These are phyloP conservation scores for Cnidoscolus chayamansa DNA, from an alignment of 441 rosid genomes.

Conservation along the genomic window DNA sequence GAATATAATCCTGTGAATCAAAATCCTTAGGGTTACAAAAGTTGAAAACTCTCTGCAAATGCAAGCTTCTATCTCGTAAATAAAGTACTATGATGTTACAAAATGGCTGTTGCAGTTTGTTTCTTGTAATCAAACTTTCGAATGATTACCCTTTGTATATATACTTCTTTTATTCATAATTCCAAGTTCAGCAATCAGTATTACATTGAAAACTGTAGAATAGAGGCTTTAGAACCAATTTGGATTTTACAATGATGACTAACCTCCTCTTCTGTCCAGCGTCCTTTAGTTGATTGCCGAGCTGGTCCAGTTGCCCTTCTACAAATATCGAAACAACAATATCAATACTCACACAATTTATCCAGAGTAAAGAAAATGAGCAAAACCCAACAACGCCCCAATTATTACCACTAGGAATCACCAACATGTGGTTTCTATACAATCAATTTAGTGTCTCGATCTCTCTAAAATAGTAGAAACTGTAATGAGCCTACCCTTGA, in stretches of 20 bases:
- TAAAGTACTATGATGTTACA: neutral
- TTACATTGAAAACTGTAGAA: neutral
- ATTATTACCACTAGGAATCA: neutral
- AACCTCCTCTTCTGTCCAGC: conserved; percentile 57
- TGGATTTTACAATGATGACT: conserved; percentile 13
- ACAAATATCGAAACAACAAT: neutral
- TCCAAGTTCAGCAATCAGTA: neutral
- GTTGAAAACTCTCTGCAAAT: neutral
- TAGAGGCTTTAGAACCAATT: no score
- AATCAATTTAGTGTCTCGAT: neutral
- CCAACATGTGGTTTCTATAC: neutral
- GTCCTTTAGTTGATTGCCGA: conserved; percentile 39
- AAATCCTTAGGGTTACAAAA: conserved; percentile 3
- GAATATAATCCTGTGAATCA: conserved; percentile 35
- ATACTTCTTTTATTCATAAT: neutral
- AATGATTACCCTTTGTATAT: neutral
- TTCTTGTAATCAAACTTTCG: neutral
- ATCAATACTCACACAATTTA: neutral
- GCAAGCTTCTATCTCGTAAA: neutral
- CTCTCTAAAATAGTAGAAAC: neutral
- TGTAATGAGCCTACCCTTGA: neutral
- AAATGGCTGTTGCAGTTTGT: neutral
- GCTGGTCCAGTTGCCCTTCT: conserved; percentile 45
- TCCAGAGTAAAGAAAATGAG: neutral
- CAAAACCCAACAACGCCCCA: neutral